Percentiles rank a stretch among this genome's conserved stretches.
Conservation (phyloP, 2,329 filamentous ascomycete species). For the Lasiodiplodia gonubiensis region DNA sequence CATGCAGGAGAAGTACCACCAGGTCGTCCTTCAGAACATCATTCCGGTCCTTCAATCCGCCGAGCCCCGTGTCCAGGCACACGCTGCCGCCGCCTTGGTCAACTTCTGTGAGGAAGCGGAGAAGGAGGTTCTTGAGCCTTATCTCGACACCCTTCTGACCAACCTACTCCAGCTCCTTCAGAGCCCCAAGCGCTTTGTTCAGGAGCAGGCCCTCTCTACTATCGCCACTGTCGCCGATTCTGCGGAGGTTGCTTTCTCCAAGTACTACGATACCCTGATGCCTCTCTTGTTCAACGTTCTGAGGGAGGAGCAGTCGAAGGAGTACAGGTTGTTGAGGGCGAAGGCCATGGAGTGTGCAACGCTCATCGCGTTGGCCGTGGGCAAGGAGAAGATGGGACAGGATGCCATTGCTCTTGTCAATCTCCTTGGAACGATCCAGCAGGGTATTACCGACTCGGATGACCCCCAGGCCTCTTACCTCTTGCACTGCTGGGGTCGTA, state of each 20-base stretch:
- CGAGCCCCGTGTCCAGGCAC: constrained; percentile 90
- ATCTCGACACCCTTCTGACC: constrained; percentile 84
- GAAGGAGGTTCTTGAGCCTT: constrained; percentile 87
- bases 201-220: constrained; percentile 95
- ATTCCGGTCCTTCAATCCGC: constrained; percentile 89
- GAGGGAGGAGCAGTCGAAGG: constrained; percentile 88
- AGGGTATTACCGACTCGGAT: constrained; percentile 80
- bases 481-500: constrained; percentile 98
- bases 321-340: constrained; percentile 86
- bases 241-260: constrained; percentile 89
- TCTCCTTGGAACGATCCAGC: constrained; percentile 84
- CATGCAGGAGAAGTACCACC: constrained; percentile 96
- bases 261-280: constrained; percentile 97
- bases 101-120: constrained; percentile 99
- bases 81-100: constrained; percentile 95
- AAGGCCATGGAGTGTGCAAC: constrained; percentile 99
- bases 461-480: constrained; percentile 97
- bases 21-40: constrained; percentile 84
- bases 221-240: constrained; percentile 99
- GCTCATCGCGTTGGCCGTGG: constrained; percentile 91
- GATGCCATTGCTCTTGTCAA: constrained; percentile 89
- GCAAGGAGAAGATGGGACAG: constrained; percentile 85
- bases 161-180: constrained; percentile 87
- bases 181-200: constrained; percentile 92
- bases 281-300: constrained; percentile 89